Conservation (phyloP, 441 rosid genomes). For the Aquilaria agallochum region DNA sequence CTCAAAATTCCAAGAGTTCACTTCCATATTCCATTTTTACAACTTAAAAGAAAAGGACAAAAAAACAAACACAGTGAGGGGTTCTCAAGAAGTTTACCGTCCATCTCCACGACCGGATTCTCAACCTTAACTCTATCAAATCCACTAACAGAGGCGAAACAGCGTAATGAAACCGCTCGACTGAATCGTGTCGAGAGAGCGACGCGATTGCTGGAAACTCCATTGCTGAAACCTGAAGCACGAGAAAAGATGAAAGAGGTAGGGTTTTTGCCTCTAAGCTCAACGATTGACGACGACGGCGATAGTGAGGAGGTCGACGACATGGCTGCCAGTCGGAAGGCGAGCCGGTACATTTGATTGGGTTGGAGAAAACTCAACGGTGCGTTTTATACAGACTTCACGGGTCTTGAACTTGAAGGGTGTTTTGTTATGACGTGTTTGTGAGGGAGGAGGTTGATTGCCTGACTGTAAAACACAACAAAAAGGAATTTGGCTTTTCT, state of each 20-base stretch:
- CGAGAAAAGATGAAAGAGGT: slow-evolving; percentile 26
- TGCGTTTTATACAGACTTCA: neutral
- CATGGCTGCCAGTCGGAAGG: slow-evolving; percentile 34
- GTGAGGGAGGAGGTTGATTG: too few relatives aligned
- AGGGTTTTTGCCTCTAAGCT: slow-evolving; percentile 18
- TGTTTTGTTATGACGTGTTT: neutral
- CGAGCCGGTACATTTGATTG: slow-evolving; percentile 23
- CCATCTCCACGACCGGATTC: slow-evolving; percentile 94
- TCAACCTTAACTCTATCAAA: slow-evolving; percentile 66
- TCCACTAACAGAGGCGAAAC: slow-evolving; percentile 58
- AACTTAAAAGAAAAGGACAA: neutral
- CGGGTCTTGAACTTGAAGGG: too few relatives aligned
- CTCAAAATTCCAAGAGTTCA: too few relatives aligned
- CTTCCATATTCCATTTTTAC: neutral
- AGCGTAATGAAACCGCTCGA: slow-evolving; percentile 49
- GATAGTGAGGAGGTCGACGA: slow-evolving; percentile 32
- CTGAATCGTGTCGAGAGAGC: slow-evolving; percentile 27
- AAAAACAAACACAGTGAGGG: neutral
- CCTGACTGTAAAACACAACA: too few relatives aligned
- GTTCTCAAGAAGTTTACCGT: slow-evolving; percentile 52
- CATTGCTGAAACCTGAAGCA: slow-evolving; percentile 19
- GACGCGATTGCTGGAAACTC: slow-evolving; percentile 27
- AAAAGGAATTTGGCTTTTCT: too few relatives aligned
- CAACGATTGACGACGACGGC: slow-evolving; percentile 17
- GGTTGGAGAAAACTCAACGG: neutral